Conservation (phyloP, 192 early-diverging fungal species). For the Mortierella hygrophila region DNA sequence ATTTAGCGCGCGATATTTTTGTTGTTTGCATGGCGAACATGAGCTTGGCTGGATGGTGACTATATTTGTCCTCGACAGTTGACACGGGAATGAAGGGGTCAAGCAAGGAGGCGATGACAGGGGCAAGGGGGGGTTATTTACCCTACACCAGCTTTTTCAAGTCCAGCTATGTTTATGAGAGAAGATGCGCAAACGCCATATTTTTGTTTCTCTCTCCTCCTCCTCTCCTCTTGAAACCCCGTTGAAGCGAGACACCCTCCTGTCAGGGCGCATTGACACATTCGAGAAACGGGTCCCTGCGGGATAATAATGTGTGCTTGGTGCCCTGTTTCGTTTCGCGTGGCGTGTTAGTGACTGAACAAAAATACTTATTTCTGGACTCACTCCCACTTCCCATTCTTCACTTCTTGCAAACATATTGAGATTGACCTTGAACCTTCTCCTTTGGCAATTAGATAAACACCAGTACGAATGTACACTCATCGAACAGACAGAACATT, state of each 20-base stretch:
- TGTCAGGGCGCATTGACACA: background rate
- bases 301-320: background rate
- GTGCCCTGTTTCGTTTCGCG: constrained; percentile 4
- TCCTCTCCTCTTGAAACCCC: background rate
- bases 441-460: constrained; percentile 22
- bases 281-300: background rate
- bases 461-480: constrained; percentile 25
- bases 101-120: background rate
- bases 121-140: background rate
- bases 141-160: background rate
- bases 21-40: background rate
- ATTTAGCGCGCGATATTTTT: background rate
- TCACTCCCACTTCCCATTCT: background rate
- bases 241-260: background rate
- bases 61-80: background rate
- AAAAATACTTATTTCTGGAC: background rate
- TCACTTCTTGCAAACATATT: background rate
- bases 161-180: background rate
- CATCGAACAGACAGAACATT: constrained; percentile 13
- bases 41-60: background rate
- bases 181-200: background rate
- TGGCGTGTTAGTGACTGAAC: background rate
- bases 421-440: constrained; percentile 2
- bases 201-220: background rate
- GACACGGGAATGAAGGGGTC: too few species aligned